Conservation (phyloP, 202 grass and related monocot species). For the Tripidium arundinaceum region DNA sequence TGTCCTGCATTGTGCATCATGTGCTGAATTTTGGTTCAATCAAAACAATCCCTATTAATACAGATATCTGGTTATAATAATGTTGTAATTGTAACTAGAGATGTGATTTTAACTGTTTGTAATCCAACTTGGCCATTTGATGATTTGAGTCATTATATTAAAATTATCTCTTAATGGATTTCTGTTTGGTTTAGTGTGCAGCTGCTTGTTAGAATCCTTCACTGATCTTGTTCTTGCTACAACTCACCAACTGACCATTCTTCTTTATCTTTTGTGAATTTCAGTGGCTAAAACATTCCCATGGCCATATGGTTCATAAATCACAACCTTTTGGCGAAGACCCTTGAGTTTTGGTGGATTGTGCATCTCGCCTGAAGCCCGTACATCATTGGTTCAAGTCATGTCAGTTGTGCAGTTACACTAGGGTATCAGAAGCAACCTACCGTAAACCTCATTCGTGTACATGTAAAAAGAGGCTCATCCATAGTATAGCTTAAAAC, state of each 20-base stretch:
- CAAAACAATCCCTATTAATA: background rate
- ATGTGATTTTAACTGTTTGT: background rate
- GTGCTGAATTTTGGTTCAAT: background rate
- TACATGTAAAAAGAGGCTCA: constrained; percentile 9
- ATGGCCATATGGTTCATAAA: constrained; percentile 37
- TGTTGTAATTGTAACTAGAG: background rate
- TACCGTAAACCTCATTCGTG: background rate
- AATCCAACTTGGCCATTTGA: background rate
- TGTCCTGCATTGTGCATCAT: background rate
- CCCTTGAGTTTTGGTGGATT: background rate
- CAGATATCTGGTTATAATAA: background rate
- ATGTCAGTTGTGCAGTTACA: background rate
- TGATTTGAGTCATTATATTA: background rate
- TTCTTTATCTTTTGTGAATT: constrained; percentile 16
- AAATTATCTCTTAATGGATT: background rate
- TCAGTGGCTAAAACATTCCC: constrained; percentile 55
- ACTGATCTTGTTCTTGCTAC: too few relatives aligned
- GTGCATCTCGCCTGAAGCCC: too few relatives aligned
- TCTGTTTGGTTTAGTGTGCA: background rate
- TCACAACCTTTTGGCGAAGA: background rate
- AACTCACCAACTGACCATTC: background rate
- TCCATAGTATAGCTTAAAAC: constrained; percentile 8
- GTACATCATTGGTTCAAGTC: too few relatives aligned
- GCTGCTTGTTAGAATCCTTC: background rate
- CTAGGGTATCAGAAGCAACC: background rate